Evolutionary conservation across 495 filamentous ascomycete species (phyloP), one percentile per base, ranked within the genome.

Genomic region (Aspergillus saccharolyticus): DNA sequence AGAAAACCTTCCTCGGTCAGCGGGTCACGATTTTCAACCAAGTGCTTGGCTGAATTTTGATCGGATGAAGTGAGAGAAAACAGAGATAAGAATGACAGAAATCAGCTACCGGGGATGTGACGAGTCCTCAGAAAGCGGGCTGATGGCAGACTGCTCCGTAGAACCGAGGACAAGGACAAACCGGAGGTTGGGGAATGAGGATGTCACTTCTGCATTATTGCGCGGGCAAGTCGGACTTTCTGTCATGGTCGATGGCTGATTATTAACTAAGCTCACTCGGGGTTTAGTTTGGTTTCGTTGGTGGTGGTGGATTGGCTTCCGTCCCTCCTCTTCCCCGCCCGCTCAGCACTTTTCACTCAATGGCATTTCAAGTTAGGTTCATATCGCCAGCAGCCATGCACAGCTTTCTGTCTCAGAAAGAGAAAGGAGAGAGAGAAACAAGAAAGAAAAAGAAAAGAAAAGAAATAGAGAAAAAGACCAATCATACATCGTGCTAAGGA

Each of bases 231-330:
- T 39, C 33, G 33, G 62, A 61, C 58, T 56, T 73, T 74, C 67
- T 62, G 61, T 66, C 56, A 59, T 69, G 62, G 59, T 76, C 67
- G 60, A 56, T 66, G 3, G 63, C 68, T 70, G 59, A 73, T 71
- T 69, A 48, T 54, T 63, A 56, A 63, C 61, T 60, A 60, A 63
- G 61, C 57, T 59, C 46, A n/a, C 9, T 28, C 22, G 42, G 39
- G n/a, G n/a, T n/a, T n/a, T n/a, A n/a, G n/a, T n/a, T n/a, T n/a
- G n/a, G n/a, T n/a, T n/a, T n/a, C n/a, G n/a, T n/a, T n/a, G n/a
- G n/a, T n/a, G n/a, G n/a, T n/a, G n/a, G n/a, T n/a, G n/a, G n/a
- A n/a, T n/a, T n/a, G n/a, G n/a, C n/a, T n/a, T n/a, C n/a, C n/a
- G n/a, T n/a, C n/a, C n/a, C n/a, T n/a, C n/a, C n/a, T 16, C 33